Conservation (phyloP, 352 stramenopile species). For the Halophytophthora batemanensis region DNA sequence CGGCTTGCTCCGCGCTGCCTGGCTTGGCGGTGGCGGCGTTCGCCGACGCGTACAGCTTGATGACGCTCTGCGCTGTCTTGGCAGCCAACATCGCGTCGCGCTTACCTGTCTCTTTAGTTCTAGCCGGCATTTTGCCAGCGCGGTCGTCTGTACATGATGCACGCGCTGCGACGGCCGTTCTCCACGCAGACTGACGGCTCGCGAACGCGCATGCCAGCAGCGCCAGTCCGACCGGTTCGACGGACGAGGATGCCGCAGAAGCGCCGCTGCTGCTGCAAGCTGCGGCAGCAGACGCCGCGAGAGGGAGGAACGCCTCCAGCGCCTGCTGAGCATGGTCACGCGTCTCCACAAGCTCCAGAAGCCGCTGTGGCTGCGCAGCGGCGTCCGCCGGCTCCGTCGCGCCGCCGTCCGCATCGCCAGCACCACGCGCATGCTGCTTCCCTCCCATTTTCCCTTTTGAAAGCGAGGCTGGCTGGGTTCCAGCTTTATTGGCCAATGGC, state of each 20-base stretch:
- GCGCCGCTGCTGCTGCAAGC: constrained; percentile 1
- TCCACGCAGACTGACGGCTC: constrained; percentile 16
- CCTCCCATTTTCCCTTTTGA: too few relatives aligned
- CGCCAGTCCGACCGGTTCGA: constrained; percentile 1
- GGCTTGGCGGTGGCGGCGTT: constrained; percentile 7
- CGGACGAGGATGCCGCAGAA: background rate
- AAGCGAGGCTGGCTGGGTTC: too few relatives aligned
- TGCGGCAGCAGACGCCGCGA: constrained; percentile 8
- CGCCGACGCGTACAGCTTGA: constrained; percentile 49
- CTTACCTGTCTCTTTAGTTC: constrained; percentile 19
- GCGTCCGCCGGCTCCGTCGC: background rate
- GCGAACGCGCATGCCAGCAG: constrained; percentile 24
- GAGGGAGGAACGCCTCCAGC: constrained; percentile 15
- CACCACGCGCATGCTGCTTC: too few relatives aligned
- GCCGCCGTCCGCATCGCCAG: too few relatives aligned
- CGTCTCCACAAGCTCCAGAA: constrained; percentile 27
- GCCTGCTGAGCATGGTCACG: constrained; percentile 11
- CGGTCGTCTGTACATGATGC: constrained; percentile 2
- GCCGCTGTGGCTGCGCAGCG: constrained; percentile 15
- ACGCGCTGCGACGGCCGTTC: constrained; percentile 1
- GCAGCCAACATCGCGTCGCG: constrained; percentile 42
- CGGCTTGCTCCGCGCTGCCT: constrained; percentile 13
- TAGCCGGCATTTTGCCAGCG: constrained; percentile 11
- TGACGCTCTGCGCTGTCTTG: constrained; percentile 57
- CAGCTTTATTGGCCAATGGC: too few relatives aligned